Conservation (phyloP, 2,329 filamentous ascomycete genomes). For the Alternaria metachromatica region DNA sequence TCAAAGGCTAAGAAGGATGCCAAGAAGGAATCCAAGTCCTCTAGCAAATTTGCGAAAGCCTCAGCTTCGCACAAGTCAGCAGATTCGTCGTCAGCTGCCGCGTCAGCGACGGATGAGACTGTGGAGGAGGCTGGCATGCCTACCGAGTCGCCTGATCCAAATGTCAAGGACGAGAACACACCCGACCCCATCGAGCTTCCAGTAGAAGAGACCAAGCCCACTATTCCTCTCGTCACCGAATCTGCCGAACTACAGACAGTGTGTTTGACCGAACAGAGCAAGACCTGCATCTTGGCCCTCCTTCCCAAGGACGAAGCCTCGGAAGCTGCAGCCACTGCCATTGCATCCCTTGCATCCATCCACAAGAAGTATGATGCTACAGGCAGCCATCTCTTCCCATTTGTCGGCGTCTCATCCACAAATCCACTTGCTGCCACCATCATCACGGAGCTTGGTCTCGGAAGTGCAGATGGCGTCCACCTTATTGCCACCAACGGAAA, state of each 20-base stretch:
- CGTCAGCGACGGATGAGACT: slow-evolving; percentile 59
- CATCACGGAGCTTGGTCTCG: slow-evolving; percentile 68
- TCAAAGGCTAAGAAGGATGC: slow-evolving; percentile 51
- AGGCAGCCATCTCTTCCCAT: slow-evolving; percentile 77
- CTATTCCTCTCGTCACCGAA: slow-evolving; percentile 70
- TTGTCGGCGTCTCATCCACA: slow-evolving; percentile 73
- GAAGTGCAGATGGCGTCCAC: slow-evolving; percentile 63
- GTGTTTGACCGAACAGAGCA: slow-evolving; percentile 77
- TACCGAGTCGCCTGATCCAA: slow-evolving; percentile 62
- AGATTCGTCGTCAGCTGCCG: slow-evolving; percentile 56
- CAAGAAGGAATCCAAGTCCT: slow-evolving; percentile 55
- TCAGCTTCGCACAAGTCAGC: slow-evolving; percentile 60
- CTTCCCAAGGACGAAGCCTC: slow-evolving; percentile 53
- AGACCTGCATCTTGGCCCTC: slow-evolving; percentile 78
- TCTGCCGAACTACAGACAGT: slow-evolving; percentile 69
- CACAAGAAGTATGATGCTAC: slow-evolving; percentile 74
- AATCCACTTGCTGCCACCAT: slow-evolving; percentile 65
- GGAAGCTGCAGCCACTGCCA: slow-evolving; percentile 52
- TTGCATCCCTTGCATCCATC: slow-evolving; percentile 70
- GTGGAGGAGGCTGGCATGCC: slow-evolving; percentile 57
- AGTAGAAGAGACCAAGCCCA: slow-evolving; percentile 59
- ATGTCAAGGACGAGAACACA: slow-evolving; percentile 53
- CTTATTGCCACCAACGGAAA: slow-evolving; percentile 85
- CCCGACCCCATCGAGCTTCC: slow-evolving; percentile 60
- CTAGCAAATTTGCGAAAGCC: slow-evolving; percentile 58